These are phyloP conservation scores for Wickerhamiella shivajii DNA, from an alignment of 805 yeast species.

Conservation along the genomic window DNA sequence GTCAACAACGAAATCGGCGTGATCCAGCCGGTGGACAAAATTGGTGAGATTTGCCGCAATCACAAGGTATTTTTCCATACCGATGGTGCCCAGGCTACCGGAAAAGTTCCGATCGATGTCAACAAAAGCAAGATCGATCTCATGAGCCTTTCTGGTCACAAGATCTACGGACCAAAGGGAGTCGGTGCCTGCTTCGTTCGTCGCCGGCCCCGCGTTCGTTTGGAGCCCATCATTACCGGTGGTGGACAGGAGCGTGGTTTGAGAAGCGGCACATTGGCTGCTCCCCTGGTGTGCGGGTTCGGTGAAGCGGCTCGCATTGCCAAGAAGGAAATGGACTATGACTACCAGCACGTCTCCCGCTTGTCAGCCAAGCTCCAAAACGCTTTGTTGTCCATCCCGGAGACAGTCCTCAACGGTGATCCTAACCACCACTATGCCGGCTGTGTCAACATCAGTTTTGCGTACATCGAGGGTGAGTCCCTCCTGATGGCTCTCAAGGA, in stretches of 20 bases:
- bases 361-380: constrained; percentile 60
- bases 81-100: constrained; percentile 95
- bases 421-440: constrained; percentile 65
- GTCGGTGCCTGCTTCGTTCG: constrained; percentile 90
- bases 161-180: constrained; percentile 96
- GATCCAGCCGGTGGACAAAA: constrained; percentile 87
- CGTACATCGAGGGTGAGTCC: constrained; percentile 96
- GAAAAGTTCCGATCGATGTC: constrained; percentile 85
- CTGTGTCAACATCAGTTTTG: constrained; percentile 92
- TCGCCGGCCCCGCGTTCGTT: constrained; percentile 95
- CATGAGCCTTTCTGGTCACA: constrained; percentile 88
- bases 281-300: constrained; percentile 90
- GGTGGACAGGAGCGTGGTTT: constrained; percentile 99
- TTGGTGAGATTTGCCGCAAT: constrained; percentile 73
- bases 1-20: constrained; percentile 98
- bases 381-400: constrained; percentile 68
- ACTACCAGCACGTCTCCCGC: constrained; percentile 49
- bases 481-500: constrained; percentile 94
- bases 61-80: constrained; percentile 93
- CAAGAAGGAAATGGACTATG: constrained; percentile 57
- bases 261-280: constrained; percentile 92
- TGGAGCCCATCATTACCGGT: constrained; percentile 88
- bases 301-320: constrained; percentile 94
- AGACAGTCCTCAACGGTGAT: constrained; percentile 84
- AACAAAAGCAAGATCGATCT: constrained; percentile 86